Evolutionary conservation across 441 rosid species (phyloP).

Genomic region (Pelargonium fulgidum): DNA sequence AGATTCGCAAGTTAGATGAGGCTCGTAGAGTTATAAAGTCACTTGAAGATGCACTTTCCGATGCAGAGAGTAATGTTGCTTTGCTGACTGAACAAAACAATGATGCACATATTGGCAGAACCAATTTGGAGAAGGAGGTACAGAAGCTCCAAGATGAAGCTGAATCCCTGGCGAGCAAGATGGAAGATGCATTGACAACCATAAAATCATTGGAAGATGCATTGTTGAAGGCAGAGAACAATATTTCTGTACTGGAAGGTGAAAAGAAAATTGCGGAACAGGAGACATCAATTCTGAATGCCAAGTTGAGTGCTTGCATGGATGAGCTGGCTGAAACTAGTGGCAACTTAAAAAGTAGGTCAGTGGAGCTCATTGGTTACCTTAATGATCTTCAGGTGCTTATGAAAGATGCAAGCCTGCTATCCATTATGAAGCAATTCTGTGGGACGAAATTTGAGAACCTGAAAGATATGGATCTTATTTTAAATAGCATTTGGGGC

Average conservation of each 20-base stretch:
- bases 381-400: slow-evolving; percentile 50
- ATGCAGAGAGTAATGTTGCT: slow-evolving; percentile 44
- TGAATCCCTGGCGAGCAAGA: slow-evolving; percentile 39
- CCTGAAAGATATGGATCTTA: slow-evolving; percentile 52
- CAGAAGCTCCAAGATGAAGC: slow-evolving; percentile 51
- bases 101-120: slow-evolving; percentile 31
- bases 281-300: slow-evolving; percentile 56
- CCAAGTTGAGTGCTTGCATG: slow-evolving; percentile 69
- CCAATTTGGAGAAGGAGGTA: slow-evolving; percentile 48
- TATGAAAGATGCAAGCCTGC: slow-evolving; percentile 43
- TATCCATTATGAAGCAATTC: slow-evolving; percentile 41
- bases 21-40: slow-evolving; percentile 54
- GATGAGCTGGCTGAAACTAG: slow-evolving; percentile 68
- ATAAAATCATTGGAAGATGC: slow-evolving; percentile 62
- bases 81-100: slow-evolving; percentile 46
- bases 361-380: slow-evolving; percentile 48
- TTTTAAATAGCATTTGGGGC: slow-evolving; percentile 39
- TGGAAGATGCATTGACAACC: slow-evolving; percentile 44
- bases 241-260: slow-evolving; percentile 46
- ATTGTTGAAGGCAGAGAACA: slow-evolving; percentile 47
- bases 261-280: slow-evolving; percentile 52
- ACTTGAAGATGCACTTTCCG: slow-evolving; percentile 52
- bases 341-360: slow-evolving; percentile 48
- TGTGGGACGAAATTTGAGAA: slow-evolving; percentile 45
- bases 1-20: slow-evolving; percentile 45